Evolutionary conservation across 352 stramenopile species (phyloP).

Genomic region (Phytophthora colocasiae): DNA sequence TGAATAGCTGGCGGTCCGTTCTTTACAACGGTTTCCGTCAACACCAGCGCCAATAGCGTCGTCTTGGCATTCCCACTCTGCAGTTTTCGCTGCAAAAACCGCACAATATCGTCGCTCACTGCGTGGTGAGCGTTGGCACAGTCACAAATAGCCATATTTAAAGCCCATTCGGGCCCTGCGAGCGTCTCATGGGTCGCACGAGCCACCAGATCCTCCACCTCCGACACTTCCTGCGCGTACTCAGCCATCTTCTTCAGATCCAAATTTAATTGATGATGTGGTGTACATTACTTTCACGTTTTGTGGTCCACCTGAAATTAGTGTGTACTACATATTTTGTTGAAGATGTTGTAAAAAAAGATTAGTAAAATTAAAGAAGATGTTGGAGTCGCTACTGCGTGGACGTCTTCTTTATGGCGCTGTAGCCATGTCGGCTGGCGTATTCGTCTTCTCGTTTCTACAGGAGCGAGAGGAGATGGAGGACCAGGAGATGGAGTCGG

Average conservation of each 20-base stretch:
- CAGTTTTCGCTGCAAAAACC: slow-evolving; percentile 61
- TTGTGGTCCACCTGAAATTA: too few species aligned
- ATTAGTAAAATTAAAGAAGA: not conserved
- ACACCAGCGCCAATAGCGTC: slow-evolving; percentile 62
- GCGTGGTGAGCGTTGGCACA: slow-evolving; percentile 57
- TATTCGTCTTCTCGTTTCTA: slow-evolving; percentile 82
- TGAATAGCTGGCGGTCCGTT: slow-evolving; percentile 73
- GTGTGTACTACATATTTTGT: not conserved
- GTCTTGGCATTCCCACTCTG: slow-evolving; percentile 55
- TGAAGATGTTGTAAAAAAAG: too few species aligned
- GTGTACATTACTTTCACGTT: not conserved
- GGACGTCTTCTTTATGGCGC: slow-evolving; percentile 75
- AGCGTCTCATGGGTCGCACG: slow-evolving; percentile 65
- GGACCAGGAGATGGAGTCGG: slow-evolving; percentile 59
- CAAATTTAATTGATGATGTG: slow-evolving; percentile 8
- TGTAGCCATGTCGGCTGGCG: slow-evolving; percentile 78
- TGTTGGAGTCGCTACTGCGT: slow-evolving; percentile 49
- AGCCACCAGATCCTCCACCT: slow-evolving; percentile 57
- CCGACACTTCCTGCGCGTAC: slow-evolving; percentile 48
- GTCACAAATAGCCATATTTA: slow-evolving; percentile 82
- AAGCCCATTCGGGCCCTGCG: slow-evolving; percentile 63
- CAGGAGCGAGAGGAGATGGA: slow-evolving; percentile 83
- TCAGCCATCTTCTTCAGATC: slow-evolving; percentile 45
- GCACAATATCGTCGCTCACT: slow-evolving; percentile 67
- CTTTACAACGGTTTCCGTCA: slow-evolving; percentile 82